Evolutionary conservation across 495 filamentous ascomycete genomes (phyloP).

Genomic region (Recurvomyces mirabilis): DNA sequence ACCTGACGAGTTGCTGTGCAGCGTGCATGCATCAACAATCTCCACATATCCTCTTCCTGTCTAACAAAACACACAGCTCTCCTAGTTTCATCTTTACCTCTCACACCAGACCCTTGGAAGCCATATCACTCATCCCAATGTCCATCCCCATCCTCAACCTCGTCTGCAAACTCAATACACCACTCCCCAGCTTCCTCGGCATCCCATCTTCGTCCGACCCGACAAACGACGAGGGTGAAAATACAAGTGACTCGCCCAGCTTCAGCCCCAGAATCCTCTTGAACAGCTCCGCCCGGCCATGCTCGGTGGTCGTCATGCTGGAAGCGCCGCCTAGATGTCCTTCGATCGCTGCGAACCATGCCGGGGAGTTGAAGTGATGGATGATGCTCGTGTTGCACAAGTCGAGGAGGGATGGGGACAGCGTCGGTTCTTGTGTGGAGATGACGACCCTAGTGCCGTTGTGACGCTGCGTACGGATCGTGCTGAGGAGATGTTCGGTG

Average conservation of each 20-base stretch:
- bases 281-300: conserved; percentile 36
- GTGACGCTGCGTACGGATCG: conserved; percentile 62
- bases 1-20: no score
- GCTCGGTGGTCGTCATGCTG: conserved; percentile 9
- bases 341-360: conserved; percentile 53
- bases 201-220: conserved; percentile 27
- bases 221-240: conserved; percentile 50
- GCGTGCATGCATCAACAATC: no score
- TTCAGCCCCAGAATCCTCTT: conserved; percentile 45
- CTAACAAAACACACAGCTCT: no score
- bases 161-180: conserved; percentile 42
- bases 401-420: conserved; percentile 55
- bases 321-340: conserved; percentile 41
- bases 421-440: conserved; percentile 70
- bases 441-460: conserved; percentile 54
- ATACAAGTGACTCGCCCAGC: conserved; percentile 56
- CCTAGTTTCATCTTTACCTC: no score
- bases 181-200: conserved; percentile 35
- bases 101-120: no score
- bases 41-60: no score
- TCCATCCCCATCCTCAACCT: conserved; percentile 44
- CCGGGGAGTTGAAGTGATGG: conserved; percentile 61
- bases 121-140: conserved; percentile 46
- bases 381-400: conserved; percentile 64
- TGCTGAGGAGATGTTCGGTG: conserved; percentile 51